Base-by-base conservation (phyloP, 2,329 filamentous ascomycete species). In the Colletotrichum sp. region DNA sequence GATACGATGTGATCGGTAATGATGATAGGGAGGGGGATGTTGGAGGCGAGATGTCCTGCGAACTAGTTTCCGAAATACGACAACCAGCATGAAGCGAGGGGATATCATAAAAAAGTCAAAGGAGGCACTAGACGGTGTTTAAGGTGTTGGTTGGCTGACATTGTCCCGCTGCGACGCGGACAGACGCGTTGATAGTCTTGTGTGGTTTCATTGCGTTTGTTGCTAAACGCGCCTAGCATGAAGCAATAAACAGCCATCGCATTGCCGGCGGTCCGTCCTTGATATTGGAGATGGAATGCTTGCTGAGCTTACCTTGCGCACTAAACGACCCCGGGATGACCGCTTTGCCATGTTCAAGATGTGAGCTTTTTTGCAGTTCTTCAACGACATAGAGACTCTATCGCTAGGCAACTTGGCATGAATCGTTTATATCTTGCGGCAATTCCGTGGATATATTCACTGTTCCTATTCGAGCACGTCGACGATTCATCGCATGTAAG, bases 181-280 rank as follows among this genome's bases (percentile, higher is more conserved):
- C 66, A 72, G 26, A 72, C 72, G 72, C 69, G 72, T 55, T 32
- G 36, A 18, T 34, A 55, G 69, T 67, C 21, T 64, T 36, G 39
- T 72, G 39, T 63, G 62, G 63, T 67, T 59, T 72, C 73, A 68
- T 68, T 68, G 9, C 36, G 55, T 26, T 49, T 55, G 36, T 64
- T 68, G 63, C 26, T 65, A 67, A 72, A 75, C 32, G 63, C 69
- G 72, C 21, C 39, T 34, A 32, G 72, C 69, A 75, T 75, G 49
- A 72, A 66, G 62, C 52, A 62, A 32, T 72, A 72, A 62, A 75
- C 69, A 60, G 16, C 36, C 52, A 28, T 72, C 13, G 18, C 44
- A 68, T 62, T 30, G 49, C 30, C 26, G 52, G 32, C 30, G 55
- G n/a, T 34, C n/a, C 66, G 26, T 49, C 34, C 7, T 30, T 30